Conservation (phyloP, 306 rosid genomes). For the Oemleria cerasiformis region DNA sequence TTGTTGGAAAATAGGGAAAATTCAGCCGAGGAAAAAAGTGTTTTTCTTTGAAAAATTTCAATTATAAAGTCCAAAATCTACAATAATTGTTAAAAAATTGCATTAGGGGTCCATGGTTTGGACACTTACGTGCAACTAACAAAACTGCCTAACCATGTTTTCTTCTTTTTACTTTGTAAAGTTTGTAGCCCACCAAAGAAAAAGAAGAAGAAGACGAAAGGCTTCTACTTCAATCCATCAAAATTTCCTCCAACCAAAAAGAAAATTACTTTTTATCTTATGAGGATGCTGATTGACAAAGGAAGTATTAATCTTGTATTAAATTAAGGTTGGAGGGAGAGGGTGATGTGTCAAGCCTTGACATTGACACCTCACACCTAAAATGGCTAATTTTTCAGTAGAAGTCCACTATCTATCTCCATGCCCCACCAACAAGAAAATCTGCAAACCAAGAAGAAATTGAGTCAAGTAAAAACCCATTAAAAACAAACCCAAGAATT, state of each 20-base stretch:
- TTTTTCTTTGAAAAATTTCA: background rate
- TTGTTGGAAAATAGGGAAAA: background rate
- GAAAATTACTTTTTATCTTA: conserved; percentile 17
- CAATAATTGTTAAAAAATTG: background rate
- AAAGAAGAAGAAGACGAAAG: background rate
- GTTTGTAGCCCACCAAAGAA: background rate
- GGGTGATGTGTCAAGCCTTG: conserved; percentile 29
- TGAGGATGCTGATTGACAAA: conserved; percentile 32
- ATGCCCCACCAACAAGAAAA: conserved; percentile 24
- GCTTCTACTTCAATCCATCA: conserved; percentile 16
- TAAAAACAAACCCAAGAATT: conserved; percentile 27
- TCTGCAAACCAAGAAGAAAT: conserved; percentile 30
- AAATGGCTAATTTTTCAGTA: background rate
- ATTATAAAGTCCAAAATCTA: background rate
- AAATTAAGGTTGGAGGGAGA: conserved; percentile 17
- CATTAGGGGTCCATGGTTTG: background rate
- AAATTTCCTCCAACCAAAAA: background rate
- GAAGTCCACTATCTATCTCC: background rate
- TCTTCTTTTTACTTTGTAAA: background rate
- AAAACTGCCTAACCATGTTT: background rate
- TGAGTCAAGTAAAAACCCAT: conserved; percentile 40
- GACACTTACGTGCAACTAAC: background rate
- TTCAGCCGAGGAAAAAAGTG: background rate
- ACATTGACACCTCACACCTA: conserved; percentile 29
- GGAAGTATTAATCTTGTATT: background rate